Conservation (phyloP, 2,329 filamentous ascomycete genomes). For the Penicillium sp. region DNA sequence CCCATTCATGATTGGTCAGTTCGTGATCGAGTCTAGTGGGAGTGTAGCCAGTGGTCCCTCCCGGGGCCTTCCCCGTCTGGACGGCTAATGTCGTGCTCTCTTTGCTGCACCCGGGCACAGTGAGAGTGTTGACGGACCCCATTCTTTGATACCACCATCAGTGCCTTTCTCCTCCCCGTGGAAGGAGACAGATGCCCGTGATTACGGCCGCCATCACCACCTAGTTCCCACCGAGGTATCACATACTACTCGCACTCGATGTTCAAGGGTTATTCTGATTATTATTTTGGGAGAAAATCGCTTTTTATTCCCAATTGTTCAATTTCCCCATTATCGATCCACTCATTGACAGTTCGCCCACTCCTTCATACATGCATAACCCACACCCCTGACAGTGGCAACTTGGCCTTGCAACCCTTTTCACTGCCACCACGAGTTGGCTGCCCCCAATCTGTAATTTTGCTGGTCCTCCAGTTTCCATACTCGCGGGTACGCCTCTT, state of each 20-base stretch:
- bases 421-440: conserved; percentile 9
- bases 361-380: neutral
- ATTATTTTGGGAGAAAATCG: neutral
- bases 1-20: conserved; percentile 19
- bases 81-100: neutral
- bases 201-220: neutral
- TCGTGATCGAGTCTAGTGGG: conserved; percentile 33
- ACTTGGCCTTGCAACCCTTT: conserved; percentile 12
- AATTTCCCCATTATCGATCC: conserved; percentile 6
- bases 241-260: neutral
- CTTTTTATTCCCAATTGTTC: conserved; percentile 3
- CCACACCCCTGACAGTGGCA: conserved; percentile 24
- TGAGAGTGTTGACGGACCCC: neutral
- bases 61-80: conserved; percentile 5
- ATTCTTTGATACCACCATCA: neutral
- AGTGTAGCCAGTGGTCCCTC: conserved; percentile 23
- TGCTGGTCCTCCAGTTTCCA: neutral
- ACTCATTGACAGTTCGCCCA: conserved; percentile 1
- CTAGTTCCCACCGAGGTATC: neutral
- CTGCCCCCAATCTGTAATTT: neutral
- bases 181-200: neutral
- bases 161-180: conserved; percentile 8
- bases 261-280: neutral
- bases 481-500: neutral
- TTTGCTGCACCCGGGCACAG: too few species aligned